Base-by-base conservation (phyloP, 148 eudicot species). In the Chenopodium formosanum region DNA sequence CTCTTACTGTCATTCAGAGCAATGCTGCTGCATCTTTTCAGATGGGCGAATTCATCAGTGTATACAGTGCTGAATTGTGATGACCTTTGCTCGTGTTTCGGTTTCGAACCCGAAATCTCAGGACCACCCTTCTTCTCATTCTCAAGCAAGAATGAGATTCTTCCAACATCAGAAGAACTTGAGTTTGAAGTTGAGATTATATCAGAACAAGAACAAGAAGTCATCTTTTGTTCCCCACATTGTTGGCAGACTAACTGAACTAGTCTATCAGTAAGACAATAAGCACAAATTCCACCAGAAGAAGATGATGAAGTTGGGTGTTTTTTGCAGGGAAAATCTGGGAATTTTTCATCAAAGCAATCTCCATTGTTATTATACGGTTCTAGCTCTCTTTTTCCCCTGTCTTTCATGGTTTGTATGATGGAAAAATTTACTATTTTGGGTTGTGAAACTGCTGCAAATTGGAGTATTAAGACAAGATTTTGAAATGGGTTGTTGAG, bases 131-230 rank as follows among this genome's bases (percentile, higher is more conserved):
- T 64, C n/a, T 85, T 89, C 31, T 94, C 97, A 56, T 91, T 93
- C 71, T 95, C 99, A 0, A 95, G 84, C 74, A 93, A 75, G 74
- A 93, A 95, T 1, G 99, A 95, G 67, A 95, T 87, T 63, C 97
- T 90, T 7, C 91, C 97, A 37, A 88, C 94, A 77, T 88, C 84
- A 50, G 89, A 89, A 20, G 76, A 79, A 14, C 80, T 62, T 22
- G 82, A 71, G 22, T 88, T 88, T 0, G 89, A 80, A n/a, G 85
- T 77, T 0, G 97, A 86, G 4, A 92, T 87, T 66, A 81, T 70
- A 23, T 87, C 92, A 63, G 94, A 88, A 80, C 97, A 92, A 16
- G 94, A 91, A 34, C 96, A 93, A 4, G 90, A 76, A 2, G 92
- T 89, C 46, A 87, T 81, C 13, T 90, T 82, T 47, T 87, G 94